Percentiles rank a stretch among this genome's conserved stretches.
phyloP scores from a whole-genome alignment of 225 moss, liverwort and hornwort genomes.

The Rhytidiadelphus loreus region DNA sequence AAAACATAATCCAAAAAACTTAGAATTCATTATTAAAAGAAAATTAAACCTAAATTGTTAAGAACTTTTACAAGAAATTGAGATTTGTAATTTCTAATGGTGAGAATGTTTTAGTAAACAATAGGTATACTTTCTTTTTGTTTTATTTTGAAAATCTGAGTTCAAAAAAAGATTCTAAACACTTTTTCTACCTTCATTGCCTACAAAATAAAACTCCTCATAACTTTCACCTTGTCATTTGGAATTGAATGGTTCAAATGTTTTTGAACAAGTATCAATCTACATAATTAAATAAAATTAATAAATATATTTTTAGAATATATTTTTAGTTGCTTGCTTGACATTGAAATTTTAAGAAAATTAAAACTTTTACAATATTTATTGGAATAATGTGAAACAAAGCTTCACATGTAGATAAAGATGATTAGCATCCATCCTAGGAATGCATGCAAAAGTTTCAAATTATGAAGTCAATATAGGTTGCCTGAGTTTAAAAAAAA shows the following conservation, averaged over 20 bases:
- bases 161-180: not conserved
- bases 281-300: not conserved
- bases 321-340: accelerated
- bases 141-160: not conserved
- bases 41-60: not conserved
- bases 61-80: no score
- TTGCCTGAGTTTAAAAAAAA: not conserved
- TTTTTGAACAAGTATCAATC: not conserved
- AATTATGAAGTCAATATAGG: not conserved
- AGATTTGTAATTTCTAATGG: no score
- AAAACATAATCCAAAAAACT: no score
- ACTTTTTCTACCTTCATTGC: not conserved
- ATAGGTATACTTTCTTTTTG: not conserved
- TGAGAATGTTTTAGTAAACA: no score
- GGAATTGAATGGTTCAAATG: not conserved
- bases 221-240: not conserved
- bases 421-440: not conserved
- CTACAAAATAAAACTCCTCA: not conserved
- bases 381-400: not conserved
- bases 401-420: not conserved
- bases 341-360: not conserved
- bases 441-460: not conserved
- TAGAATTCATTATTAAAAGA: not conserved
- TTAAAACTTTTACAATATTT: not conserved
- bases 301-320: no score